phyloP scores from a whole-genome alignment of 2,329 filamentous ascomycete genomes.

The Monosporascus sp. region DNA sequence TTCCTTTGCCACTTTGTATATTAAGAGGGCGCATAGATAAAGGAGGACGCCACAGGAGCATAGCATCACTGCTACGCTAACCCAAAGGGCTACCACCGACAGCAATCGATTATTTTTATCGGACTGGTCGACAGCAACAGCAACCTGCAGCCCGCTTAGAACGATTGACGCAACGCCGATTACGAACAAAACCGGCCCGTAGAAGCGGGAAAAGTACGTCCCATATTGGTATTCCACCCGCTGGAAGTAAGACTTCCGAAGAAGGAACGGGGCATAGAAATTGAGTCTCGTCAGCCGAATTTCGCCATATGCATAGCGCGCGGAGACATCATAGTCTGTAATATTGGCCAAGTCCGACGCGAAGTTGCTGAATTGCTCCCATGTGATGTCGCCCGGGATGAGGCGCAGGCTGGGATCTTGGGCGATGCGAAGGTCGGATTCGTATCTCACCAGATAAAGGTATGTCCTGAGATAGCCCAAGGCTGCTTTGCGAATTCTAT shows the following conservation, averaged over 20 bases:
- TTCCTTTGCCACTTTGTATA: conserved; percentile 2
- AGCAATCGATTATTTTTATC: background rate
- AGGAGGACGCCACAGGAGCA: background rate
- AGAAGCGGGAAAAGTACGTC: conserved; percentile 14
- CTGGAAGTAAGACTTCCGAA: conserved; percentile 9
- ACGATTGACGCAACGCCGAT: conserved; percentile 7
- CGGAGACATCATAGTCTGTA: conserved; percentile 8
- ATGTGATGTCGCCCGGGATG: conserved; percentile 8
- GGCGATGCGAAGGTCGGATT: conserved; percentile 31
- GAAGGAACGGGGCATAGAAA: conserved; percentile 10
- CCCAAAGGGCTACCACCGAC: background rate
- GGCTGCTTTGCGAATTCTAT: conserved; percentile 10
- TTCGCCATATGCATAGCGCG: conserved; percentile 12
- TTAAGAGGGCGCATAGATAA: background rate
- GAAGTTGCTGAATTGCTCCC: conserved; percentile 14
- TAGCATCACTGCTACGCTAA: conserved; percentile 1
- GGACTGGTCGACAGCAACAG: conserved; percentile 1
- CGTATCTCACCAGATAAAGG: conserved; percentile 22
- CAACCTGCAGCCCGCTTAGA: conserved; percentile 5
- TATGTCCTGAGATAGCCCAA: conserved; percentile 30
- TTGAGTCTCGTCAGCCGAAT: conserved; percentile 12
- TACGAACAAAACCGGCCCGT: conserved; percentile 12
- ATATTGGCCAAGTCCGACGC: conserved; percentile 4
- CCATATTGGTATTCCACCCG: conserved; percentile 11
- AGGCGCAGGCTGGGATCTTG: conserved; percentile 12